Evolutionary conservation across 805 yeast genomes (phyloP).

Genomic region (Candida vaughaniae): DNA sequence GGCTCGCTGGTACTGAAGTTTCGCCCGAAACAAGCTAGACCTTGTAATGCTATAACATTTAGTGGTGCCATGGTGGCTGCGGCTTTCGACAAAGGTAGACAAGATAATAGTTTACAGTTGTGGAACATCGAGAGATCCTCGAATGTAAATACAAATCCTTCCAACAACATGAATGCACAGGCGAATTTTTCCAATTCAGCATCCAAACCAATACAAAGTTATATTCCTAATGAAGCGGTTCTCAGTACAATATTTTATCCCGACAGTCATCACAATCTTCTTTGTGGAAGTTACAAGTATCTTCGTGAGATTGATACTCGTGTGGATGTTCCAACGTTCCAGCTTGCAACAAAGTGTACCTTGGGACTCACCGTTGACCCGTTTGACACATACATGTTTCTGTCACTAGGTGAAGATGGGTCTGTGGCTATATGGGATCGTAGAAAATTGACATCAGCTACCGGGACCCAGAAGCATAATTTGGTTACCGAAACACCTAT

Average conservation of each 20-base stretch:
- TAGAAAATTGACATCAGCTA: slow-evolving; percentile 48
- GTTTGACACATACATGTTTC: slow-evolving; percentile 62
- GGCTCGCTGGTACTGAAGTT: slow-evolving; percentile 39
- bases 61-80: slow-evolving; percentile 64
- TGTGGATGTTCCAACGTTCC: slow-evolving; percentile 61
- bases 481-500: slow-evolving; percentile 52
- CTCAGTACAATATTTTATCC: slow-evolving; percentile 67
- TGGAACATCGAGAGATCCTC: slow-evolving; percentile 81
- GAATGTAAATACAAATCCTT: no score
- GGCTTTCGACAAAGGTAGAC: slow-evolving; percentile 76
- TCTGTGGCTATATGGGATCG: slow-evolving; percentile 82
- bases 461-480: slow-evolving; percentile 12
- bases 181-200: neutral
- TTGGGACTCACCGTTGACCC: slow-evolving; percentile 70
- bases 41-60: slow-evolving; percentile 74
- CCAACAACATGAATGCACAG: slow-evolving; percentile 30
- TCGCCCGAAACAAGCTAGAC: slow-evolving; percentile 64
- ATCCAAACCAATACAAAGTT: slow-evolving; percentile 49
- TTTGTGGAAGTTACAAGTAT: slow-evolving; percentile 76
- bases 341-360: slow-evolving; percentile 72
- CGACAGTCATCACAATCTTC: slow-evolving; percentile 44
- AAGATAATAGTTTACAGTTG: slow-evolving; percentile 71
- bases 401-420: slow-evolving; percentile 81
- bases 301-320: slow-evolving; percentile 78
- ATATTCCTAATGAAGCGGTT: slow-evolving; percentile 72